A percentile compares a stretch with the other conserved stretches of the same genome.
Conservation (phyloP, 371 early-diverging fungal genomes). For the Sporodiniella umbellata region DNA sequence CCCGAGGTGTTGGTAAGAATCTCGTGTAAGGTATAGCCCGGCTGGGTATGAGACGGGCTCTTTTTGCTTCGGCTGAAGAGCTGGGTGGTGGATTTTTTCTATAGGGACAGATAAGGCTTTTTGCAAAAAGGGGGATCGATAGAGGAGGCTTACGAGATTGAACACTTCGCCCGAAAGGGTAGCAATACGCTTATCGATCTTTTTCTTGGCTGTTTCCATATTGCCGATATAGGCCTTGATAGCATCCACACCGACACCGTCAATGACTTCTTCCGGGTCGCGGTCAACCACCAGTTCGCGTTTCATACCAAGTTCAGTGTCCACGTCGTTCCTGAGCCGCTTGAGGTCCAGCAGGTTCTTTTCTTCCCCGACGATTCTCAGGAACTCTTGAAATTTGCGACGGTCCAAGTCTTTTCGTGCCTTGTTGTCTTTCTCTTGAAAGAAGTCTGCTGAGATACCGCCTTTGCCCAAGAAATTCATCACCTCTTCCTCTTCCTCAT, state of each 20-base stretch:
- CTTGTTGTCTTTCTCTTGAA: constrained; percentile 9
- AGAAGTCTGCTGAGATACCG: constrained; percentile 23
- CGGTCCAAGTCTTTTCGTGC: constrained; percentile 24
- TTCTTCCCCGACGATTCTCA: constrained; percentile 72
- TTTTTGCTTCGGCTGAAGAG: constrained; percentile 22
- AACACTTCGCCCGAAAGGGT: constrained; percentile 55
- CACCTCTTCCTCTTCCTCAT: constrained; percentile 9
- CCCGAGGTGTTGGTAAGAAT: constrained; percentile 66
- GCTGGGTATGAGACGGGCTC: constrained; percentile 10
- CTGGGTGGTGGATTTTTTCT: constrained; percentile 25
- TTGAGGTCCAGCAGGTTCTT: constrained; percentile 62
- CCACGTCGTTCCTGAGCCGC: constrained; percentile 65
- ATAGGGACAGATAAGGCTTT: not conserved
- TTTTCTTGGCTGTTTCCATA: constrained; percentile 67
- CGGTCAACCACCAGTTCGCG: constrained; percentile 56
- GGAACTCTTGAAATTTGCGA: constrained; percentile 72
- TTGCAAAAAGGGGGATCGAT: too few species aligned
- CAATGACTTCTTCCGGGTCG: constrained; percentile 69
- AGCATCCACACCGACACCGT: constrained; percentile 80
- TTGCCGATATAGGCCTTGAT: constrained; percentile 70
- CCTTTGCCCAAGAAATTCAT: constrained; percentile 15
- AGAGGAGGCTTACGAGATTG: constrained; percentile 35
- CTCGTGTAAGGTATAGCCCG: constrained; percentile 36
- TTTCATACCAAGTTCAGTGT: constrained; percentile 75
- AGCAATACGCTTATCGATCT: constrained; percentile 72